Base-by-base conservation (phyloP, 768 basidiomycete genomes). In the Amanita pallidorosea region DNA sequence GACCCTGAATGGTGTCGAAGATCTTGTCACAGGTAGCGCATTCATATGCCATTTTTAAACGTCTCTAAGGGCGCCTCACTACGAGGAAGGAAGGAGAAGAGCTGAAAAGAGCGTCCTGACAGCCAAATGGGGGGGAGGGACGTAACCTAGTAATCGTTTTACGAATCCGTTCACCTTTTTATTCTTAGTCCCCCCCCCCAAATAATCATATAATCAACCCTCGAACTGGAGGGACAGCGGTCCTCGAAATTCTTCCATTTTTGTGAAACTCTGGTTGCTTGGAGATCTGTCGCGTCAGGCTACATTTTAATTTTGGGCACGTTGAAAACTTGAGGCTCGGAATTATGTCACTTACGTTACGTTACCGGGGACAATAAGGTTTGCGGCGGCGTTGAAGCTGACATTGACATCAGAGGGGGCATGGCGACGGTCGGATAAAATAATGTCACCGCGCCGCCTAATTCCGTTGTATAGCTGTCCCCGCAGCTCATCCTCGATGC, bases 21-120 rank as follows among this genome's bases (percentile, higher is more conserved):
- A 27, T 38, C 48, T 34, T 49, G 48, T 41, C 18, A 29, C 48
- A 49, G 11, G 12, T 22, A n/a, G 40, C 40, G 13, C 48, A 49
- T 41, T 41, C 38, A 18, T 49, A 42, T 20, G n/a, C 25, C 48
- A 49, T 49, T 41, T 44, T 44, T 29, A 11, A 15, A 27, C 9
- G 20, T 43, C 27, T 25, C 43, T n/a, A 13, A 44, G 15, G 37
- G 37, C 42, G 22, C 27, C 13, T 44, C n/a, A 23, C 43, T 8
- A 44, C 43, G 3, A 9, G 43, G 27, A 43, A 9, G 43, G 27
- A 43, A 31, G 43, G 17, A 8, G 27, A 27, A n/a, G n/a, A 29
- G 17, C 43, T 17, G 43, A 29, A 15, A 44, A 29, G 43, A 44
- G 25, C 27, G 43, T 17, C 7, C 31, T 31, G 31, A n/a, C 15